Conservation (phyloP, 179 eudicot species). For the Heliamphora pulchella region DNA sequence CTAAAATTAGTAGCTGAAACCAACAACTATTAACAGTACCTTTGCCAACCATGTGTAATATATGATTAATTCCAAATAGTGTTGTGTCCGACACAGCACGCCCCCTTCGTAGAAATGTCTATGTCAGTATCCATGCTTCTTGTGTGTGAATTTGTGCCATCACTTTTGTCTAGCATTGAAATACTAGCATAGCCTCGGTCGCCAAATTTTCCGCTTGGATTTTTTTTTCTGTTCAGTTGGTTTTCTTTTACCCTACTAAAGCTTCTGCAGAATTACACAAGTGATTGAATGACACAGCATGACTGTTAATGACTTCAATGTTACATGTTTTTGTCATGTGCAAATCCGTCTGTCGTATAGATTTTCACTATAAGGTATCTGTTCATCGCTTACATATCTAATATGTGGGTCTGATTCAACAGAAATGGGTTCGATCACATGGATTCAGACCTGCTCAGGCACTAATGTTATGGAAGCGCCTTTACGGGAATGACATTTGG, state of each 20-base stretch:
- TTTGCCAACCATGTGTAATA: no score
- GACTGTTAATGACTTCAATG: background rate
- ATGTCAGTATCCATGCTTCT: no score
- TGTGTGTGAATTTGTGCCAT: background rate
- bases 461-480: slow-evolving; percentile 86
- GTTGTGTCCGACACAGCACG: no score
- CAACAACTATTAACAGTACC: no score
- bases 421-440: slow-evolving; percentile 77
- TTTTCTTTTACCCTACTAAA: background rate
- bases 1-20: no score
- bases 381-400: background rate
- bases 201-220: background rate
- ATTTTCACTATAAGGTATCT: background rate
- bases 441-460: slow-evolving; percentile 92
- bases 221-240: background rate
- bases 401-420: slow-evolving; percentile 24
- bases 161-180: background rate
- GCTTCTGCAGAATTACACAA: background rate
- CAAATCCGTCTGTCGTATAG: background rate
- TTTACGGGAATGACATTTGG: slow-evolving; percentile 75
- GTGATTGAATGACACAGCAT: background rate
- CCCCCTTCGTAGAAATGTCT: no score
- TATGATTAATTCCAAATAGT: no score
- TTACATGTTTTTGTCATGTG: background rate
- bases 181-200: background rate